A percentile compares a stretch with the other conserved stretches of the same genome.
Conservation (phyloP, 257 asterid species). For the Solanum piurae region DNA sequence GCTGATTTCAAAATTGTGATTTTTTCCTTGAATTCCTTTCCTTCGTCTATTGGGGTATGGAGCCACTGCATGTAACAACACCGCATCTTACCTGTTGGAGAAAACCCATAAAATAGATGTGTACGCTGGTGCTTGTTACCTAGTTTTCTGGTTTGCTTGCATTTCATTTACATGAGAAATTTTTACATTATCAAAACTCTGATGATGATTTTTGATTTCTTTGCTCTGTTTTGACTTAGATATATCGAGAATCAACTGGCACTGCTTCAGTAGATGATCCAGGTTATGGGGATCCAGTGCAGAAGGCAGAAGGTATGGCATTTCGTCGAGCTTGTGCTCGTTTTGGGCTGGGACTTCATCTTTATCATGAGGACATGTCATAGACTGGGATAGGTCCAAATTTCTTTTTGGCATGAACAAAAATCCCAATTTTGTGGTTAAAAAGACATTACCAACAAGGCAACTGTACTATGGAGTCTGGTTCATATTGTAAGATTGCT, state of each 20-base stretch:
- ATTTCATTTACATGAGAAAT: background rate
- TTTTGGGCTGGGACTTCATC: slow-evolving; percentile 85
- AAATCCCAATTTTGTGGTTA: background rate
- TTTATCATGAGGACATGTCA: slow-evolving; percentile 67
- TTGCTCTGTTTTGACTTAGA: slow-evolving; percentile 22
- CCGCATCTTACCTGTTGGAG: background rate
- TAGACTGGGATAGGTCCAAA: slow-evolving; percentile 7
- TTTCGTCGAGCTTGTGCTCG: slow-evolving; percentile 96
- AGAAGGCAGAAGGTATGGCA: slow-evolving; percentile 94
- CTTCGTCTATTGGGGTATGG: no score
- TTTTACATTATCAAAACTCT: background rate
- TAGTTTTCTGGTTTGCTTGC: background rate
- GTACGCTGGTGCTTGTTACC: background rate
- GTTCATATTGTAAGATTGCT: no score
- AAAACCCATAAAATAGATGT: background rate
- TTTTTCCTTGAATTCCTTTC: background rate
- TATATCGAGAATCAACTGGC: slow-evolving; percentile 77
- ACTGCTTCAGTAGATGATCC: slow-evolving; percentile 50
- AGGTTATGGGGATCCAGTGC: slow-evolving; percentile 62
- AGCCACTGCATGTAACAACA: background rate
- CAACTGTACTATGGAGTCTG: background rate
- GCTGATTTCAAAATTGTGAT: background rate
- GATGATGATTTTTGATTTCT: background rate
- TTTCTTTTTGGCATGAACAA: background rate
- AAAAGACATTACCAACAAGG: background rate